Base-by-base conservation (phyloP, 78 protist genomes). In the Protostelium mycophagum region DNA sequence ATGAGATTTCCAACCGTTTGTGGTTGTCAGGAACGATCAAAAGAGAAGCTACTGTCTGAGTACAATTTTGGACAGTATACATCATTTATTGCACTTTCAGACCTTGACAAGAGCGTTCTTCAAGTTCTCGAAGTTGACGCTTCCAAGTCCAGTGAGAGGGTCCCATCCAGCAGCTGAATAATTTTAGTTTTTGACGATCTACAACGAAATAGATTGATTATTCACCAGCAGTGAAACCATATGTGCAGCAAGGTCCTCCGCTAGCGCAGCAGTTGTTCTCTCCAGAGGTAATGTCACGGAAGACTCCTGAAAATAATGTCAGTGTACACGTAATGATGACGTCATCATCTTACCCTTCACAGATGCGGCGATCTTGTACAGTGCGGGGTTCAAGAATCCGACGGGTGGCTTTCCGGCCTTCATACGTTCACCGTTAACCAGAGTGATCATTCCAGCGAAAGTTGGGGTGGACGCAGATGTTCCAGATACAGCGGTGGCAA, bases 301-400 rank as follows among this genome's bases (percentile, higher is more conserved):
- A 93, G n/a, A 83, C 73, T 51, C 5, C 73, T n/a, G n/a, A n/a
- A n/a, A n/a, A n/a, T 16, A 51, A 51, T 51, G 31, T 51, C 73
- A 51, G 73, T 51, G 73, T 5, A 25, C 73, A 51, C 16, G 5
- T 16, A 51, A 51, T 51, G 73, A 51, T n/a, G n/a, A n/a, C n/a
- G n/a, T n/a, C 73, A 25, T 16, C 16, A 5, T 25, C 90, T 28
- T 86, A 84, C 89, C 73, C 73, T 9, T 73, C 91, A 25, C 87
- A 29, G 35, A 85, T 38, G 1, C 10, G 63, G 88, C 89, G 34
- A 37, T 28, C 83, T 84, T 34, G 88, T 96, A 96, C 31, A 96
- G 28, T 10, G 86, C 86, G 38, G 97, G 97, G 92, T 96, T 96
- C 39, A 96, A 88, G 94, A 96, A 96, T 16, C 97, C 97, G 34